Evolutionary conservation across 192 early-diverging fungal species (phyloP).

Genomic region (Rhizoclosmatium globosum): DNA sequence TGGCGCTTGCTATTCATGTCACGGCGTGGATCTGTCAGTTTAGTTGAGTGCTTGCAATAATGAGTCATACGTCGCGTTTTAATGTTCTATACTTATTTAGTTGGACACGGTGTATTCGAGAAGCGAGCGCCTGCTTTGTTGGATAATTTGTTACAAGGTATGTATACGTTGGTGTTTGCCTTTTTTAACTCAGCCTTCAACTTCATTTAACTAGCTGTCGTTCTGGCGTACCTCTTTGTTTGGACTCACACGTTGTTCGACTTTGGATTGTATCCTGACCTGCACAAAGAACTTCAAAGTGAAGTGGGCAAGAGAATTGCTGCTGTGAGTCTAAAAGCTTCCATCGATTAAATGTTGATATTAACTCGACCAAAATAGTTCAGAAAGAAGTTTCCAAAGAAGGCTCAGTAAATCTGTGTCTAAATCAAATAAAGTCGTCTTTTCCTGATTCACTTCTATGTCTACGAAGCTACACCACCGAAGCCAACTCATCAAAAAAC

Average conservation of each 20-base stretch:
- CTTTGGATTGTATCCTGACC: constrained; percentile 78
- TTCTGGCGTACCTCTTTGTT: constrained; percentile 95
- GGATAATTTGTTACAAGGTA: constrained; percentile 87
- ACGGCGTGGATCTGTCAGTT: constrained; percentile 89
- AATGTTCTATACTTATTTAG: constrained; percentile 22
- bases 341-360: not conserved
- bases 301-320: constrained; percentile 64
- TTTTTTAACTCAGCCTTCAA: not conserved
- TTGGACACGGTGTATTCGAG: constrained; percentile 89
- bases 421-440: too few relatives aligned
- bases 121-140: constrained; percentile 86
- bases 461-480: too few relatives aligned
- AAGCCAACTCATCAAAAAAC: too few relatives aligned
- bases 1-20: constrained; percentile 70
- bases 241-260: constrained; percentile 86
- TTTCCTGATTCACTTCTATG: too few relatives aligned
- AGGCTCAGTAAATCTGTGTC: not conserved
- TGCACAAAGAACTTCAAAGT: constrained; percentile 68
- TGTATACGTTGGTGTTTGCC: constrained; percentile 36
- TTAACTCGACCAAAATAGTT: not conserved
- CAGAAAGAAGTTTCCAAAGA: constrained; percentile 1
- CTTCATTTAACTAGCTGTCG: constrained; percentile 64
- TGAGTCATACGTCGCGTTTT: not conserved
- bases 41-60: constrained; percentile 27
- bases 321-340: not conserved